Conservation (phyloP, 495 filamentous ascomycete genomes). For the Talaromyces adpressus region DNA sequence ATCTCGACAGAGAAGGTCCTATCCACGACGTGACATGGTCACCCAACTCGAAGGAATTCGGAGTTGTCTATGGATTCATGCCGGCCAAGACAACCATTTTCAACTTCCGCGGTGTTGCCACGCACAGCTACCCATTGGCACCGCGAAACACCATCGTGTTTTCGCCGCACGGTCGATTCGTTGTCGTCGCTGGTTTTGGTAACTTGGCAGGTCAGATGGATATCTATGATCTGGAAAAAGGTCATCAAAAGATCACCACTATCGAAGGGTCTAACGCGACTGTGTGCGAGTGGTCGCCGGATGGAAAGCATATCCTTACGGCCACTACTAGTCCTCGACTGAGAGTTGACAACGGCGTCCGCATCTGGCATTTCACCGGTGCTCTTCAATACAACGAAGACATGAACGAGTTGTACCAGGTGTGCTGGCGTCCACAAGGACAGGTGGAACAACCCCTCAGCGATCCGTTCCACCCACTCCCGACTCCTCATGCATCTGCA, state of each 20-base stretch:
- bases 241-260: constrained; percentile 83
- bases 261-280: constrained; percentile 94
- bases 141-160: constrained; percentile 94
- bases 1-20: constrained; percentile 93
- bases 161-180: constrained; percentile 88
- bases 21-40: constrained; percentile 99
- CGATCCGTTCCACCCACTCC: constrained; percentile 72
- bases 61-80: constrained; percentile 96
- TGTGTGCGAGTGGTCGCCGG: constrained; percentile 93
- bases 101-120: constrained; percentile 73
- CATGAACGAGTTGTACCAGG: constrained; percentile 87
- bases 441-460: constrained; percentile 49
- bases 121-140: constrained; percentile 72
- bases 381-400: constrained; percentile 92
- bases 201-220: constrained; percentile 97
- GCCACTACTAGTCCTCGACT: constrained; percentile 92
- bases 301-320: constrained; percentile 90
- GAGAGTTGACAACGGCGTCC: constrained; percentile 92
- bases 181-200: constrained; percentile 91
- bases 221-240: constrained; percentile 88
- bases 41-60: constrained; percentile 92
- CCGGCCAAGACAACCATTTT: constrained; percentile 97
- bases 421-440: constrained; percentile 78
- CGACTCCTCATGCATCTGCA: constrained; percentile 78
- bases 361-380: constrained; percentile 90